Conservation (phyloP, 805 yeast species). For the Zygotorulaspora florentina region DNA sequence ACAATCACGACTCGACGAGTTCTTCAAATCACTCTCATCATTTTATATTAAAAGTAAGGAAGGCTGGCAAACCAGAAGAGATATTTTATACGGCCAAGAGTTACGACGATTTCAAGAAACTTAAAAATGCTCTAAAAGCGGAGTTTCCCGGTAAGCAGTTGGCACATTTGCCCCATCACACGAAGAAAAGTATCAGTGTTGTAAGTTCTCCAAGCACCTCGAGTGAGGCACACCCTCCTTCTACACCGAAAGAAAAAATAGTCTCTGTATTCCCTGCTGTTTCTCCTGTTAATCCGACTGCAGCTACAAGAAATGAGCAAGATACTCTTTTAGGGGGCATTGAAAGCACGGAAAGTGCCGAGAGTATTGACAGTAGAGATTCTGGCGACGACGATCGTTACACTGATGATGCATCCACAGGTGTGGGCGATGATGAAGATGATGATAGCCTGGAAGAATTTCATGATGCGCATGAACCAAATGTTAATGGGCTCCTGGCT, state of each 20-base stretch:
- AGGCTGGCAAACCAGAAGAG: constrained; percentile 29
- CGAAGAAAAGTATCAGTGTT: constrained; percentile 37
- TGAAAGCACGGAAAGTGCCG: neutral
- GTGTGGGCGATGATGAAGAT: constrained; percentile 8
- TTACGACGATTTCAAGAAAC: constrained; percentile 61
- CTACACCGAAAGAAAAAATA: constrained; percentile 20
- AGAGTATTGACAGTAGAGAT: constrained; percentile 10
- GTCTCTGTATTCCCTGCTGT: constrained; percentile 15
- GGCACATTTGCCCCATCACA: constrained; percentile 55
- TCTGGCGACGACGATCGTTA: constrained; percentile 7
- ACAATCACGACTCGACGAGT: constrained; percentile 10
- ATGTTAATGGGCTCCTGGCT: constrained; percentile 44
- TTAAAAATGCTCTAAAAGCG: constrained; percentile 50
- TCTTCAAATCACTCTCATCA: constrained; percentile 28
- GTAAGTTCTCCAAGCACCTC: constrained; percentile 11
- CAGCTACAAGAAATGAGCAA: neutral
- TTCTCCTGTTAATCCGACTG: constrained; percentile 8
- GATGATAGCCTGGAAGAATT: constrained; percentile 19
- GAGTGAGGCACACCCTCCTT: constrained; percentile 2
- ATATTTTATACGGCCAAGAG: constrained; percentile 51
- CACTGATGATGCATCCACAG: constrained; percentile 2
- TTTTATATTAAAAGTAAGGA: constrained; percentile 48
- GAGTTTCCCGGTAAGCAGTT: constrained; percentile 67
- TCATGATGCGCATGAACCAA: constrained; percentile 24
- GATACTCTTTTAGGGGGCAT: neutral